Conservation (phyloP, 1,284 basidiomycete species). For the Microstroma glucosiphilum region DNA sequence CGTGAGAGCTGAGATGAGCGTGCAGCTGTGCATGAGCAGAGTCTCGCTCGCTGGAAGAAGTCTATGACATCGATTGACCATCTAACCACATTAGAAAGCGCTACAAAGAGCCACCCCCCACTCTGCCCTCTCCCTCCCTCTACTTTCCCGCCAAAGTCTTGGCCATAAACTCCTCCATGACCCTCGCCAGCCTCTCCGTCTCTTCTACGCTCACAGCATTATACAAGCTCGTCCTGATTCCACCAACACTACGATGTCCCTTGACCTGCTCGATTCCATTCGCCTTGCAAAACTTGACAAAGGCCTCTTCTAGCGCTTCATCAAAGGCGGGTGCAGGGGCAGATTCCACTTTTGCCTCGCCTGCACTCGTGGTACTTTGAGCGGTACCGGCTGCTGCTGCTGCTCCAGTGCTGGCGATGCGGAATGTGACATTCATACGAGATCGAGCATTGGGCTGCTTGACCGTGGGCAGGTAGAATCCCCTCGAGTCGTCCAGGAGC, state of each 20-base stretch:
- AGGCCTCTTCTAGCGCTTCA: slow-evolving; percentile 34
- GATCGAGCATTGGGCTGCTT: slow-evolving; percentile 35
- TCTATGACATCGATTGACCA: too few species aligned
- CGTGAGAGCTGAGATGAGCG: too few species aligned
- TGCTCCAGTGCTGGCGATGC: slow-evolving; percentile 26
- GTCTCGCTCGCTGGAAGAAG: too few species aligned
- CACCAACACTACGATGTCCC: slow-evolving; percentile 42
- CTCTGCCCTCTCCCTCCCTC: too few species aligned
- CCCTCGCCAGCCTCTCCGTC: slow-evolving; percentile 54
- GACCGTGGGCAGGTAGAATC: slow-evolving; percentile 36
- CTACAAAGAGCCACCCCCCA: too few species aligned
- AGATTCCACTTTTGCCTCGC: too few species aligned
- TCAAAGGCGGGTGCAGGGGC: slow-evolving; percentile 12
- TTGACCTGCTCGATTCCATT: slow-evolving; percentile 39
- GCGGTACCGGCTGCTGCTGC: not conserved
- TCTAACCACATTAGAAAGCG: too few species aligned
- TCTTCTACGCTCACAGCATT: slow-evolving; percentile 85
- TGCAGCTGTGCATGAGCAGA: too few species aligned
- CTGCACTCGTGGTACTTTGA: too few species aligned
- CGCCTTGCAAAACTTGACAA: slow-evolving; percentile 34
- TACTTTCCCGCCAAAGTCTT: too few species aligned
- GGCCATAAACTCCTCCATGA: slow-evolving; percentile 53
- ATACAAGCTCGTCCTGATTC: slow-evolving; percentile 86
- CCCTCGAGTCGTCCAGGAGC: slow-evolving; percentile 30
- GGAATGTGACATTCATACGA: slow-evolving; percentile 49